These are phyloP conservation scores for Thinopyrum elongatum DNA, from an alignment of 176 grass and related monocot species.

Conservation along the genomic window DNA sequence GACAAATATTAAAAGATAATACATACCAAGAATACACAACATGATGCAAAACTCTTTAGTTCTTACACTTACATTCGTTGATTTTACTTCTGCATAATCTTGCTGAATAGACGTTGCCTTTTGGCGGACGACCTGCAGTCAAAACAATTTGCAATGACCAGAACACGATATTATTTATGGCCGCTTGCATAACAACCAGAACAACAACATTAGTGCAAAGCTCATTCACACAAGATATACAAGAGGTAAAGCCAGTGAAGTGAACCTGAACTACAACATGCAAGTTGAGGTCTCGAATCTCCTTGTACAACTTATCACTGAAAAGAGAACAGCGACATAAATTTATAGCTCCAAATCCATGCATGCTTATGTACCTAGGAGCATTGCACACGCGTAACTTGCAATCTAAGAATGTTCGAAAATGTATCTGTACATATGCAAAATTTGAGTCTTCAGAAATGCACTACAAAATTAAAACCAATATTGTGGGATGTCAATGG, in stretches of 20 bases:
- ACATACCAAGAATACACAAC: not conserved
- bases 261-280: constrained; percentile 97
- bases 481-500: not conserved
- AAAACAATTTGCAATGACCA: constrained; percentile 18
- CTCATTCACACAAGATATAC: not conserved
- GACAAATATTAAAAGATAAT: not conserved
- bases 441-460: not conserved
- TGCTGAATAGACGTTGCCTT: constrained; percentile 98
- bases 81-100: constrained; percentile 97
- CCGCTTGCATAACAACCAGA: not conserved
- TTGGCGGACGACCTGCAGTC: constrained; percentile 84
- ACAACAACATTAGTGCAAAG: not conserved
- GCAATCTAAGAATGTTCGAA: not conserved
- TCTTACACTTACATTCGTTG: constrained; percentile 60
- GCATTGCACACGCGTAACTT: not conserved
- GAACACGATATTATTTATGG: constrained; percentile 12
- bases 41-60: not conserved
- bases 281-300: constrained; percentile 95
- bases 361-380: constrained; percentile 10
- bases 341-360: not conserved
- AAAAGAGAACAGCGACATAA: constrained; percentile 31
- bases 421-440: not conserved
- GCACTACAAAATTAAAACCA: not conserved
- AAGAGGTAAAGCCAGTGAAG: not conserved
- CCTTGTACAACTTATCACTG: constrained; percentile 98